Percentiles rank a stretch among this genome's conserved stretches.
phyloP scores from a whole-genome alignment of 495 filamentous ascomycete genomes.

The Chaetomium tenue region DNA sequence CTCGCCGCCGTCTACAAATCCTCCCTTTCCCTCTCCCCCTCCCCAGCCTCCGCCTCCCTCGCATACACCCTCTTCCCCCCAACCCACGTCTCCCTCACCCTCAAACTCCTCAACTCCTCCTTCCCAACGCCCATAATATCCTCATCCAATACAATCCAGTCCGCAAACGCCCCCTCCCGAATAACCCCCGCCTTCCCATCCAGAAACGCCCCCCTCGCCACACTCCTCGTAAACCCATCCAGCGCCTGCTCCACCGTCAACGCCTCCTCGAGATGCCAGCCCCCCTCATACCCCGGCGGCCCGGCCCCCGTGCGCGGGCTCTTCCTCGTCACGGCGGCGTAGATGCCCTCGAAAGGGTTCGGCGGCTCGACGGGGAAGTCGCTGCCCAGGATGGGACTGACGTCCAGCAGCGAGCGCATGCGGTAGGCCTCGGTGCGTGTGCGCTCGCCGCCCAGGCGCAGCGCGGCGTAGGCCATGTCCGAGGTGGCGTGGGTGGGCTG shows the following conservation, averaged over 20 bases:
- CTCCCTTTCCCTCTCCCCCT: constrained; percentile 7
- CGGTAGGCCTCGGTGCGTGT: constrained; percentile 54
- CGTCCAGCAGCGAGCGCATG: constrained; percentile 52
- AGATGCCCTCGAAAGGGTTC: constrained; percentile 59
- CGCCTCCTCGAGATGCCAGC: constrained; percentile 55
- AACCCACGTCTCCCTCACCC: constrained; percentile 64
- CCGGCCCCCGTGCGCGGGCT: constrained; percentile 51
- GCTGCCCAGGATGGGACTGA: constrained; percentile 53
- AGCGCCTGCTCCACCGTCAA: constrained; percentile 55
- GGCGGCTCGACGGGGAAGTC: constrained; percentile 68
- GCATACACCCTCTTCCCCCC: constrained; percentile 48
- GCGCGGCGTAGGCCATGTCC: constrained; percentile 59
- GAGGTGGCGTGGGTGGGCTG: constrained; percentile 68
- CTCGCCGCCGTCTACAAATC: constrained; percentile 16
- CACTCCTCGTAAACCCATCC: constrained; percentile 52
- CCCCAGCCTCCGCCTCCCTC: constrained; percentile 29
- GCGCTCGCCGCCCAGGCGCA: constrained; percentile 52
- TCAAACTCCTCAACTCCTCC: constrained; percentile 49
- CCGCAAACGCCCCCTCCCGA: constrained; percentile 53
- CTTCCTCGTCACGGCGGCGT: constrained; percentile 57
- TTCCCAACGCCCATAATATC: constrained; percentile 39
- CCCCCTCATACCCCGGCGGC: constrained; percentile 42
- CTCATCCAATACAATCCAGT: constrained; percentile 61
- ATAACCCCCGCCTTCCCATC: constrained; percentile 56
- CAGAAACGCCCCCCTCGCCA: constrained; percentile 49